Evolutionary conservation across 495 filamentous ascomycete genomes (phyloP).

Genomic region (Pyrenula aspistea): DNA sequence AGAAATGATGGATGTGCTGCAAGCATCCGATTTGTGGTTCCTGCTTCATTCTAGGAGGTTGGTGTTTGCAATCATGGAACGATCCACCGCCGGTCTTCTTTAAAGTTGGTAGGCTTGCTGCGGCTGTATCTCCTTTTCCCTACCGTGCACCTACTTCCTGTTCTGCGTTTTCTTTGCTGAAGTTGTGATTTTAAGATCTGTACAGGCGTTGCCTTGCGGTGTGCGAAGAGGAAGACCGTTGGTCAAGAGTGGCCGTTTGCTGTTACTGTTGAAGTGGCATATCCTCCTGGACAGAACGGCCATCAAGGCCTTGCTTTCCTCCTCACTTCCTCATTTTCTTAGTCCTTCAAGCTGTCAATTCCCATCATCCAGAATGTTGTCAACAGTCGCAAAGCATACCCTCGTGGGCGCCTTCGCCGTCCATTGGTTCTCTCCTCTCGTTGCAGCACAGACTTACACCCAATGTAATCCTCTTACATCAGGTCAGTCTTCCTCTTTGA

Average conservation of each 20-base stretch:
- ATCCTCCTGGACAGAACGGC: no score
- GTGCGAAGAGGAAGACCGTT: no score
- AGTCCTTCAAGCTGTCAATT: background rate
- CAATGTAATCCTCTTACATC: slow-evolving; percentile 61
- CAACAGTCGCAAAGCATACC: background rate
- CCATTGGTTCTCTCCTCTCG: slow-evolving; percentile 22
- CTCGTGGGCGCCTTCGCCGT: slow-evolving; percentile 17
- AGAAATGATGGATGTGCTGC: background rate
- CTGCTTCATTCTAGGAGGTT: background rate
- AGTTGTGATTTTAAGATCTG: no score
- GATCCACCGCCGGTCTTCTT: background rate
- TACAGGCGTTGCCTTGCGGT: background rate
- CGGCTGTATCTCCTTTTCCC: background rate
- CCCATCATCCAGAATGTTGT: background rate
- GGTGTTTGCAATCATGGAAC: background rate
- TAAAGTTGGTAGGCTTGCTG: background rate
- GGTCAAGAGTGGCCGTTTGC: background rate
- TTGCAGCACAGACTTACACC: slow-evolving; percentile 61
- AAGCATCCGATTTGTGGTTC: background rate
- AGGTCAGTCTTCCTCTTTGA: slow-evolving; percentile 31
- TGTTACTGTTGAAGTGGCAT: background rate
- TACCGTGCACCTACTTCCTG: background rate
- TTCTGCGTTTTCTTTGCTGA: background rate
- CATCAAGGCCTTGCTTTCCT: background rate
- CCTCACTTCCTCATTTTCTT: background rate